These are phyloP conservation scores for Penicillium paneum DNA, from an alignment of 2,329 filamentous ascomycete species.

Conservation along the genomic window DNA sequence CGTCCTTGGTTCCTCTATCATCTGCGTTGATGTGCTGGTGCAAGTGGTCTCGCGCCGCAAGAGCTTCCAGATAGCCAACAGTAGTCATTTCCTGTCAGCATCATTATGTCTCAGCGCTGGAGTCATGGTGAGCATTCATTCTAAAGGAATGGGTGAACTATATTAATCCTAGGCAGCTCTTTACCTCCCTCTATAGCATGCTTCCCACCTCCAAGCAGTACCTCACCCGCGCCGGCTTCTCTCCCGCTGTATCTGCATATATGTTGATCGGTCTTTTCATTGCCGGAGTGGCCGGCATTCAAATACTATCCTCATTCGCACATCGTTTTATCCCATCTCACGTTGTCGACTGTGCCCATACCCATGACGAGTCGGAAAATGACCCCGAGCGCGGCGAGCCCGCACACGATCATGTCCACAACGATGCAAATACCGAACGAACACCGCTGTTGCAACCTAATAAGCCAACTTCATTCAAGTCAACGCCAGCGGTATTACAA, in stretches of 20 bases:
- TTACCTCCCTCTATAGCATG: conserved; percentile 90
- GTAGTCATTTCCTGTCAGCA: conserved; percentile 78
- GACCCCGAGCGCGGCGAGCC: conserved; percentile 34
- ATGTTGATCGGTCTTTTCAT: conserved; percentile 47
- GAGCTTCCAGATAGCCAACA: conserved; percentile 84
- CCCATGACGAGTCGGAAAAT: conserved; percentile 36
- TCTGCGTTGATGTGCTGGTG: conserved; percentile 79
- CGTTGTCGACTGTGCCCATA: conserved; percentile 50
- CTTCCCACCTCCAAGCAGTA: conserved; percentile 81
- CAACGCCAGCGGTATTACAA: conserved; percentile 22
- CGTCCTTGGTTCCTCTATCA: conserved; percentile 73
- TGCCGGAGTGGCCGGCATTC: conserved; percentile 47
- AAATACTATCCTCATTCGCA: conserved; percentile 43
- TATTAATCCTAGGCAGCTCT: conserved; percentile 58
- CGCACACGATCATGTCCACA: conserved; percentile 22
- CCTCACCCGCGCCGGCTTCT: conserved; percentile 65
- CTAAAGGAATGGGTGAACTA: not conserved
- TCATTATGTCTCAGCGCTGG: conserved; percentile 92
- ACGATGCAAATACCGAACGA: conserved; percentile 23
- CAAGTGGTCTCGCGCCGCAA: conserved; percentile 68
- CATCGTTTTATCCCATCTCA: conserved; percentile 50
- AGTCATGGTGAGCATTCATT: conserved; percentile 71
- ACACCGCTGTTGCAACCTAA: conserved; percentile 31
- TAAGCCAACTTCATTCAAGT: conserved; percentile 17
- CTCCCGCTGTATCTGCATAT: conserved; percentile 61